Conservation (phyloP, 75 land plant genomes). For the Chamaecyparis obtusa region DNA sequence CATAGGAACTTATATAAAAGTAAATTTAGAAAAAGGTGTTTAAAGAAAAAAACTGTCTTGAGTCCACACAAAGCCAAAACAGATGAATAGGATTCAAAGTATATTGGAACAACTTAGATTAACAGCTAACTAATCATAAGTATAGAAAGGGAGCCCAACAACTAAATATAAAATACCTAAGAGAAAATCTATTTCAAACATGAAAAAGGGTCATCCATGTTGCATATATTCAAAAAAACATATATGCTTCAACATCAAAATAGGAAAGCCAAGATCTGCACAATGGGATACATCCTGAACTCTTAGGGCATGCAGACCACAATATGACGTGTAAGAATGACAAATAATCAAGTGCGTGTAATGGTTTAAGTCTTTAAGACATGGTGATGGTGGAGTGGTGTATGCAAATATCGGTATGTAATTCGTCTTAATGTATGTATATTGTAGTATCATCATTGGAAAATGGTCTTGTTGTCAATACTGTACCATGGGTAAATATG, state of each 20-base stretch:
- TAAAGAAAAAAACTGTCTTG: neutral
- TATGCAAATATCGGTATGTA: neutral
- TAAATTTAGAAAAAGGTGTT: too few relatives aligned
- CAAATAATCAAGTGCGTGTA: too few relatives aligned
- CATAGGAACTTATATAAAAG: neutral
- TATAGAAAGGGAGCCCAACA: too few relatives aligned
- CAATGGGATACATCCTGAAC: too few relatives aligned
- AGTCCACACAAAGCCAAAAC: neutral
- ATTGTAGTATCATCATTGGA: neutral
- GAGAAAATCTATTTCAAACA: too few relatives aligned
- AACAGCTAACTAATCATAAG: neutral
- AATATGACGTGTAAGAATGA: neutral
- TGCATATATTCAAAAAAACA: too few relatives aligned
- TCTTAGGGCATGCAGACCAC: too few relatives aligned
- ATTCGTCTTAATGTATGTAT: neutral
- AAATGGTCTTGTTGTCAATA: neutral
- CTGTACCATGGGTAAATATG: neutral
- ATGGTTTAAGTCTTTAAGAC: neutral
- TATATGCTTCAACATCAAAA: too few relatives aligned
- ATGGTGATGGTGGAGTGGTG: neutral
- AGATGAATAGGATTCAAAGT: neutral
- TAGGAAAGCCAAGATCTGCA: too few relatives aligned
- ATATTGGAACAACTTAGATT: neutral
- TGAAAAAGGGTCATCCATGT: too few relatives aligned
- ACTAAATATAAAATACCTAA: too few relatives aligned